A percentile compares a stretch with the other conserved stretches of the same genome.
Evolutionary conservation across 2,329 filamentous ascomycete genomes (phyloP).

Genomic region (Blumeria hordei): DNA sequence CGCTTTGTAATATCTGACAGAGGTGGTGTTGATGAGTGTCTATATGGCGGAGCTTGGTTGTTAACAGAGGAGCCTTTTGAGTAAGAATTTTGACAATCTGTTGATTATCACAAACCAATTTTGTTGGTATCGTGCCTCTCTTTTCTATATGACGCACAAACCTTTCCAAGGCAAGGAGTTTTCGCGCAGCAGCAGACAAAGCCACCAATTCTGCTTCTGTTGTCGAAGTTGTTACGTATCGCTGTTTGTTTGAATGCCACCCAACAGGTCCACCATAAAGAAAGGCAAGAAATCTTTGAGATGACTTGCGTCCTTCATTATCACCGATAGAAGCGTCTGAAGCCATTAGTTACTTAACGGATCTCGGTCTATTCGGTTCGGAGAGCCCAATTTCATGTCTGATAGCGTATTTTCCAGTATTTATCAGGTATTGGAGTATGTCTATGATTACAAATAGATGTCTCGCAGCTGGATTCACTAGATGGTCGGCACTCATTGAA

Average conservation of each 20-base stretch:
- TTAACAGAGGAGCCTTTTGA: background rate
- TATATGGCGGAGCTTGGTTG: background rate
- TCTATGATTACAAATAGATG: background rate
- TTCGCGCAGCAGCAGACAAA: background rate
- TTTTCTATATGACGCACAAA: background rate
- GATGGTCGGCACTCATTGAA: background rate
- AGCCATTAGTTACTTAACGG: background rate
- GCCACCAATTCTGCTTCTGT: background rate
- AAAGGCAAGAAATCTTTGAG: background rate
- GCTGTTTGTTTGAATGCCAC: background rate
- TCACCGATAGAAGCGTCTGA: background rate
- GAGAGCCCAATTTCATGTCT: background rate
- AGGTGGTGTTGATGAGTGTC: conserved; percentile 1
- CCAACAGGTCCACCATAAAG: background rate
- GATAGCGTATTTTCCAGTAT: background rate
- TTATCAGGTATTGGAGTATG: background rate
- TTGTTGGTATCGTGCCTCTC: no score
- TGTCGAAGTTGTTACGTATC: background rate
- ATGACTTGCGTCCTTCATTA: background rate
- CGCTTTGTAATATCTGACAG: background rate
- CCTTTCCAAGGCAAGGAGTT: background rate
- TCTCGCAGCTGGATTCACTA: background rate
- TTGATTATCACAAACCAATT: background rate
- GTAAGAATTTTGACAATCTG: background rate
- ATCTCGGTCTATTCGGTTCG: background rate